A percentile compares a stretch with the other conserved stretches of the same genome.
Evolutionary conservation across 176 grass and related monocot species (phyloP).

Genomic region (Triticum monococcum): DNA sequence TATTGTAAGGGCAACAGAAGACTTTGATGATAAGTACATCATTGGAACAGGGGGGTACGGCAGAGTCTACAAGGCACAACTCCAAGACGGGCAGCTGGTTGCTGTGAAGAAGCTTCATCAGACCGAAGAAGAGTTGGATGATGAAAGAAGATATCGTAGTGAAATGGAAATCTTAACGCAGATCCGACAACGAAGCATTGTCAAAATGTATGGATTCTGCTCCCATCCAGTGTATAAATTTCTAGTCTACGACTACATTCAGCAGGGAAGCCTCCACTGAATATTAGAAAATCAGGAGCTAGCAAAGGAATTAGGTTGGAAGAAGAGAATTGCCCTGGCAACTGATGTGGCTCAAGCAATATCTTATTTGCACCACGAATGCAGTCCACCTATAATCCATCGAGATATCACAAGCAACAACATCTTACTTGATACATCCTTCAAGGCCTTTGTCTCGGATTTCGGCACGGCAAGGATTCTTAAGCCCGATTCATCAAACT

Average conservation of each 20-base stretch:
- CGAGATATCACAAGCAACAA: neutral
- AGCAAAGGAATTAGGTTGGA: too few relatives aligned
- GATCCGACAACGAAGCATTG: neutral
- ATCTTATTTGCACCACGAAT: neutral
- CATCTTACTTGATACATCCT: neutral
- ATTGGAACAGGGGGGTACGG: neutral
- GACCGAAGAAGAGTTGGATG: neutral
- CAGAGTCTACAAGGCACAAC: neutral
- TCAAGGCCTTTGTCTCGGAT: neutral
- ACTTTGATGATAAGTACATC: neutral
- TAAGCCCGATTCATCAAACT: neutral
- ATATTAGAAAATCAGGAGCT: too few relatives aligned
- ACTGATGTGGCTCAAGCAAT: neutral
- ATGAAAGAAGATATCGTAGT: neutral
- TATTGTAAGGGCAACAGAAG: neutral
- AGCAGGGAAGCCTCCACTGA: too few relatives aligned
- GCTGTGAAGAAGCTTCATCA: neutral
- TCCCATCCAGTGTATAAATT: neutral
- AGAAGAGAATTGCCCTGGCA: neutral
- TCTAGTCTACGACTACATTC: too few relatives aligned
- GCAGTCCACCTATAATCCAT: neutral
- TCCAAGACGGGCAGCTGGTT: neutral
- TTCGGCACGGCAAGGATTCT: neutral
- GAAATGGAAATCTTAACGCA: neutral
- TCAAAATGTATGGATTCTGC: neutral